Evolutionary conservation across 2,329 filamentous ascomycete species (phyloP).

Genomic region (Fusarium subglutinans): DNA sequence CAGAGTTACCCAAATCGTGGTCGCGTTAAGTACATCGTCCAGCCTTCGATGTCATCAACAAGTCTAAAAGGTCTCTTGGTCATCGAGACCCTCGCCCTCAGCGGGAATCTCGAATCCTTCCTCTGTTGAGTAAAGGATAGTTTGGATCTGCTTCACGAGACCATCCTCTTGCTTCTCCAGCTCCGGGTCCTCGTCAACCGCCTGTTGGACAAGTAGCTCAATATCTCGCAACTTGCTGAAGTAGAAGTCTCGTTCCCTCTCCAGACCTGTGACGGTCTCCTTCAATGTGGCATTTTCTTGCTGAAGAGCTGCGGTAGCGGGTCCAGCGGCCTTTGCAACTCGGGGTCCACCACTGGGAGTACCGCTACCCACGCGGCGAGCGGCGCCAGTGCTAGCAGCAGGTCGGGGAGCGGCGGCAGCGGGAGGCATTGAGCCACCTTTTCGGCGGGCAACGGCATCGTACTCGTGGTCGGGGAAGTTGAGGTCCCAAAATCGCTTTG

Average conservation of each 20-base stretch:
- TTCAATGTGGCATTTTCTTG: slow-evolving; percentile 89
- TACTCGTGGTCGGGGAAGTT: slow-evolving; percentile 98
- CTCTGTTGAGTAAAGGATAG: slow-evolving; percentile 97
- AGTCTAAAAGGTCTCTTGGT: slow-evolving; percentile 80
- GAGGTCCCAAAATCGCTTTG: slow-evolving; percentile 97
- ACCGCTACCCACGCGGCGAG: slow-evolving; percentile 63
- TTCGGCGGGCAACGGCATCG: slow-evolving; percentile 86
- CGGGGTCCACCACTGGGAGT: slow-evolving; percentile 68
- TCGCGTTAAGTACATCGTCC: slow-evolving; percentile 41
- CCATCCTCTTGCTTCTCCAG: slow-evolving; percentile 93
- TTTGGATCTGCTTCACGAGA: slow-evolving; percentile 94
- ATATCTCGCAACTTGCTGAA: slow-evolving; percentile 99
- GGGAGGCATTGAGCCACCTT: slow-evolving; percentile 73
- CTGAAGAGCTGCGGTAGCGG: slow-evolving; percentile 76
- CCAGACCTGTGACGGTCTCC: slow-evolving; percentile 93
- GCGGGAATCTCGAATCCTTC: slow-evolving; percentile 90
- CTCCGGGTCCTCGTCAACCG: slow-evolving; percentile 90
- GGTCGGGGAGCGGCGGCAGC: slow-evolving; percentile 59
- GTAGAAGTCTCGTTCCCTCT: slow-evolving; percentile 98
- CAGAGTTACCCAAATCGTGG: slow-evolving; percentile 35
- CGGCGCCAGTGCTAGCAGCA: slow-evolving; percentile 60
- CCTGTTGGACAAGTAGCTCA: slow-evolving; percentile 91
- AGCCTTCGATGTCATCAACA: slow-evolving; percentile 13
- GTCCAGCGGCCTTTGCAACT: slow-evolving; percentile 59
- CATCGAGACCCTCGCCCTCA: slow-evolving; percentile 75